Conservation (phyloP, 2,329 filamentous ascomycete species). For the Xylaria sp. region DNA sequence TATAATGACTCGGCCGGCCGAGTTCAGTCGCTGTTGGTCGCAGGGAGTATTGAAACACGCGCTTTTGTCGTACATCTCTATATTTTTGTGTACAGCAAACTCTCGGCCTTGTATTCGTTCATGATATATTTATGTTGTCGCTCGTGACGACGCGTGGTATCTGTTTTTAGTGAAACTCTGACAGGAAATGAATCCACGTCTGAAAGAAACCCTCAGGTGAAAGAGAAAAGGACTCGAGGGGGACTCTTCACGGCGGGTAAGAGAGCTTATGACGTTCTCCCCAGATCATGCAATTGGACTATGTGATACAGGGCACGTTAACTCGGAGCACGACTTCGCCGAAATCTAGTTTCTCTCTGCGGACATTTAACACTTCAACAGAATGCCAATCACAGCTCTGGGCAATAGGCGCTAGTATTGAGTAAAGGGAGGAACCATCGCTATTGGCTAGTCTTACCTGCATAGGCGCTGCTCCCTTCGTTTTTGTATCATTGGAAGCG, state of each 20-base stretch:
- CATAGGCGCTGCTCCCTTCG: neutral
- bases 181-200: too few relatives aligned
- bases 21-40: neutral
- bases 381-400: neutral
- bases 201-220: too few relatives aligned
- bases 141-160: neutral
- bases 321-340: neutral
- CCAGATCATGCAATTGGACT: neutral
- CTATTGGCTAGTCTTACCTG: neutral
- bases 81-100: neutral
- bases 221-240: too few relatives aligned
- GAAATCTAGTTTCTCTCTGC: neutral
- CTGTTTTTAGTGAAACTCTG: too few relatives aligned
- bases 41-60: neutral
- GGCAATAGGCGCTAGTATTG: neutral
- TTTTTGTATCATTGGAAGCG: neutral
- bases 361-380: neutral
- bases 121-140: neutral
- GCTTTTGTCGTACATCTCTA: neutral
- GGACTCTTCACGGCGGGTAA: too few relatives aligned
- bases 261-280: too few relatives aligned
- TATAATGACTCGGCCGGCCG: too few relatives aligned
- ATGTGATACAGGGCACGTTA: neutral
- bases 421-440: too few relatives aligned
- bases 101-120: neutral